These are phyloP conservation scores for Brassica cretica DNA, from an alignment of 345 rosid species.

Conservation along the genomic window DNA sequence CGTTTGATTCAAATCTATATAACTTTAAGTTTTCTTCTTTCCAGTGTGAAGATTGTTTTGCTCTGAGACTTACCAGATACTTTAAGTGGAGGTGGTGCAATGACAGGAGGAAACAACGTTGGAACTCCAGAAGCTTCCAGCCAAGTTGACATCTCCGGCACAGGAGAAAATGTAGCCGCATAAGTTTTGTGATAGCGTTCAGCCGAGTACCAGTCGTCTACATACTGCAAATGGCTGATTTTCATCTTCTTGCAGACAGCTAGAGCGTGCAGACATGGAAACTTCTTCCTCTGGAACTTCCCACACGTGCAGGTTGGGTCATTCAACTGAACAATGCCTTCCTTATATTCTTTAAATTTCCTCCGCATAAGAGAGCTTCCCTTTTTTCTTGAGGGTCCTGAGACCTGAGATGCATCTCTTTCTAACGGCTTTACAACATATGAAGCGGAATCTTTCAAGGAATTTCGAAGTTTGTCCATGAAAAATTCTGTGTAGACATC, in stretches of 20 bases:
- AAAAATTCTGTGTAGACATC: neutral
- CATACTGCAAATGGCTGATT: constrained; percentile 13
- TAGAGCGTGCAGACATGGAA: constrained; percentile 18
- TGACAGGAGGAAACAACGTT: constrained; percentile 13
- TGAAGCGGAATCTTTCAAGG: neutral
- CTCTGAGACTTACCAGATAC: neutral
- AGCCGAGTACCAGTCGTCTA: constrained; percentile 9
- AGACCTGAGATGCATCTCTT: neutral
- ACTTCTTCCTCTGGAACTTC: neutral
- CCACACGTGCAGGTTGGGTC: constrained; percentile 10
- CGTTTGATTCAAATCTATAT: too few species aligned
- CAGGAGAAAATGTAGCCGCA: neutral
- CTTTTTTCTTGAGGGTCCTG: neutral
- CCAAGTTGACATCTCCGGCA: constrained; percentile 9
- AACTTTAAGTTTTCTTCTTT: too few species aligned
- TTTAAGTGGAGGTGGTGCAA: neutral
- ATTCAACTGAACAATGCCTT: neutral
- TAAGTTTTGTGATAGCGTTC: constrained; percentile 14
- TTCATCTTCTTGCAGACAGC: neutral
- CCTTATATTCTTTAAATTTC: neutral
- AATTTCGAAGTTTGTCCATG: neutral
- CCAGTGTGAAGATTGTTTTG: too few species aligned
- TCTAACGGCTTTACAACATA: neutral
- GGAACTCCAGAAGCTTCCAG: constrained; percentile 20
- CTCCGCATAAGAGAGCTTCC: too few species aligned